Base-by-base conservation (phyloP, 1,284 basidiomycete genomes). In the Cryptococcus floricola region DNA sequence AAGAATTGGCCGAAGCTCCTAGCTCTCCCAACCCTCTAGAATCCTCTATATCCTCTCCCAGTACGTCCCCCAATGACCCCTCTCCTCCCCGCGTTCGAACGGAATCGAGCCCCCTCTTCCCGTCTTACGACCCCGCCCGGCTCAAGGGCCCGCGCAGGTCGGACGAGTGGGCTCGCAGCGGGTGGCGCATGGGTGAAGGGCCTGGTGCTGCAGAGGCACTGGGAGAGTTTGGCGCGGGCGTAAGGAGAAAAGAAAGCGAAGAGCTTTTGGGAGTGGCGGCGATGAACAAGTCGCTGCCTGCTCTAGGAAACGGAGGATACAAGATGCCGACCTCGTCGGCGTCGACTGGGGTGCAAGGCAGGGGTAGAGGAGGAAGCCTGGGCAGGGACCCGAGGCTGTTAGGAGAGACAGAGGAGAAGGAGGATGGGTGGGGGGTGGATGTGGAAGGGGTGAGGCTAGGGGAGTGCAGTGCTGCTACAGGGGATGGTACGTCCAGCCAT, bases 381-480 rank as follows among this genome's bases (percentile, higher is more conserved):
- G 72, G 73, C 3, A 51, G 67, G 47, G 73, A 75, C 59, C 61
- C 38, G 14, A n/a, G 46, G 12, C 37, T 38, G 41, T 16, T 45
- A 27, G 48, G 52, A 50, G 28, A 55, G 44, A 38, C 28, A 56
- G 60, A 64, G 19, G 61, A 62, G 10, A 62, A 61, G 9, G 62
- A 62, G 10, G 62, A 64, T 16, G 56, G 53, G n/a, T 76, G 72
- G 74, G 73, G 73, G n/a, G 54, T 66, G 18, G 67, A 70, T 3
- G 65, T 75, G 34, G 71, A 73, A 44, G 67, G 68, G 18, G 66
- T 77, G 4, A 52, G 69, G 23, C 50, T 77, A 8, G 74, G 75
- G 31, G 75, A 77, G 54, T 71, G 70, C 55, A 68, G 65, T 48
- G 65, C 73, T 19, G 52, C 71, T 14, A 70, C 68, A 9, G 72